Conservation (phyloP, 805 yeast species). For the Hanseniaspora mollemarum region DNA sequence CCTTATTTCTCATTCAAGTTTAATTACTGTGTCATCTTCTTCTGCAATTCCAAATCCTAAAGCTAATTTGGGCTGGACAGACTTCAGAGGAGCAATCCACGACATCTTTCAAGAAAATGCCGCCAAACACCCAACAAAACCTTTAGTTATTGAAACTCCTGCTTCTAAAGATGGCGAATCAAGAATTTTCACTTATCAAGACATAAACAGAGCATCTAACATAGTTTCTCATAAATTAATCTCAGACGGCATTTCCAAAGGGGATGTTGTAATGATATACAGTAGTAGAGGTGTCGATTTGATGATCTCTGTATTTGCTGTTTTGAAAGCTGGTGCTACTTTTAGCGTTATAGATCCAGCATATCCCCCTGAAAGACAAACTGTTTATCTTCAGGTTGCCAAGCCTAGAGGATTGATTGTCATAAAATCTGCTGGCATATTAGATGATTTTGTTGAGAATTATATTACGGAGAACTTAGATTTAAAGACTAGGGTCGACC, state of each 20-base stretch:
- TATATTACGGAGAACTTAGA: slow-evolving; percentile 63
- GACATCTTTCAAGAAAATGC: slow-evolving; percentile 90
- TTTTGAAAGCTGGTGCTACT: slow-evolving; percentile 95
- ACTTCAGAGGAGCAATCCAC: slow-evolving; percentile 89
- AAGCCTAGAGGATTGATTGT: slow-evolving; percentile 85
- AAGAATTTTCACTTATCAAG: slow-evolving; percentile 70
- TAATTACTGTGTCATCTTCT: slow-evolving; percentile 58
- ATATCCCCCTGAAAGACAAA: slow-evolving; percentile 96
- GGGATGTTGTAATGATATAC: slow-evolving; percentile 95
- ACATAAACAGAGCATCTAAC: slow-evolving; percentile 86
- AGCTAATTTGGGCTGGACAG: slow-evolving; percentile 74
- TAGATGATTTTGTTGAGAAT: slow-evolving; percentile 66
- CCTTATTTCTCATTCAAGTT: slow-evolving; percentile 47
- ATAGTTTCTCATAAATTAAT: slow-evolving; percentile 82
- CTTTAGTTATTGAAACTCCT: slow-evolving; percentile 88
- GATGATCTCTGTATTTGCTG: slow-evolving; percentile 95
- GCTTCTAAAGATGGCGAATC: slow-evolving; percentile 41
- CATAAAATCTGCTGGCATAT: slow-evolving; percentile 75
- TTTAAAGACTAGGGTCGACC: slow-evolving; percentile 63
- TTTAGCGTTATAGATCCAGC: slow-evolving; percentile 98
- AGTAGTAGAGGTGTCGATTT: slow-evolving; percentile 96
- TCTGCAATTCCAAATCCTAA: slow-evolving; percentile 76
- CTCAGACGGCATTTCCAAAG: slow-evolving; percentile 67
- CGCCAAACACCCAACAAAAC: slow-evolving; percentile 65
- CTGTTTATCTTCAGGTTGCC: slow-evolving; percentile 83